These are phyloP conservation scores for Phaeosphaeria sp. DNA, from an alignment of 2,329 filamentous ascomycete genomes.

Conservation along the genomic window DNA sequence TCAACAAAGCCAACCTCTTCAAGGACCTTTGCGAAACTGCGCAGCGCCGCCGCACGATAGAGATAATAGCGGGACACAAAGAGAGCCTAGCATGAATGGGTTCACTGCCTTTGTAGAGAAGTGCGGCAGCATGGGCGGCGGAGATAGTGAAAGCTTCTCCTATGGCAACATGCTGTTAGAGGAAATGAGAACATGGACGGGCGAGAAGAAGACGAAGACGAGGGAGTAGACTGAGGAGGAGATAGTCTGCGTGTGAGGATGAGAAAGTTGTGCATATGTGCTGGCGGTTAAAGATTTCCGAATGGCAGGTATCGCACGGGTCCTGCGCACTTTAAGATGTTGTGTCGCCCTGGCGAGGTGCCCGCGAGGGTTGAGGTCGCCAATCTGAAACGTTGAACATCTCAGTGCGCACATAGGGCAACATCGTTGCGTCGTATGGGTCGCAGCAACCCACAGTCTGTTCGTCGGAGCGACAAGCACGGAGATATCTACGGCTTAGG, in stretches of 20 bases:
- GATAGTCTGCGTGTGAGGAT: not conserved
- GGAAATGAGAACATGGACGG: slow-evolving; percentile 26
- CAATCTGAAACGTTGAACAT: not conserved
- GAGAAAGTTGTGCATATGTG: not conserved
- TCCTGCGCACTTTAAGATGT: not conserved
- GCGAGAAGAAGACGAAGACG: slow-evolving; percentile 24
- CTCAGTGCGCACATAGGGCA: not conserved
- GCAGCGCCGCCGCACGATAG: slow-evolving; percentile 10
- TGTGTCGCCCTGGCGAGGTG: not conserved
- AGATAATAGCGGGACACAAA: slow-evolving; percentile 2
- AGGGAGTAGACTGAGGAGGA: slow-evolving; percentile 22
- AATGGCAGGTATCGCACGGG: not conserved
- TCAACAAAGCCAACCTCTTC: slow-evolving; percentile 19
- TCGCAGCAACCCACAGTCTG: not conserved
- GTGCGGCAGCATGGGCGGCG: slow-evolving; percentile 21
- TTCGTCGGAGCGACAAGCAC: no score
- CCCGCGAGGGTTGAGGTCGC: not conserved
- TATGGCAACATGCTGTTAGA: slow-evolving; percentile 26
- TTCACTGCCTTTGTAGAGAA: slow-evolving; percentile 20
- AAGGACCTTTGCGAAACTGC: slow-evolving; percentile 15
- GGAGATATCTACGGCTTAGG: no score
- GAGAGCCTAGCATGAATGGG: slow-evolving; percentile 11
- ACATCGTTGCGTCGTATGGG: not conserved
- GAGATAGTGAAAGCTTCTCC: slow-evolving; percentile 22
- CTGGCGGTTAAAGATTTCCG: not conserved